phyloP scores from a whole-genome alignment of 352 stramenopile genomes.

The Phytophthora meadii region DNA sequence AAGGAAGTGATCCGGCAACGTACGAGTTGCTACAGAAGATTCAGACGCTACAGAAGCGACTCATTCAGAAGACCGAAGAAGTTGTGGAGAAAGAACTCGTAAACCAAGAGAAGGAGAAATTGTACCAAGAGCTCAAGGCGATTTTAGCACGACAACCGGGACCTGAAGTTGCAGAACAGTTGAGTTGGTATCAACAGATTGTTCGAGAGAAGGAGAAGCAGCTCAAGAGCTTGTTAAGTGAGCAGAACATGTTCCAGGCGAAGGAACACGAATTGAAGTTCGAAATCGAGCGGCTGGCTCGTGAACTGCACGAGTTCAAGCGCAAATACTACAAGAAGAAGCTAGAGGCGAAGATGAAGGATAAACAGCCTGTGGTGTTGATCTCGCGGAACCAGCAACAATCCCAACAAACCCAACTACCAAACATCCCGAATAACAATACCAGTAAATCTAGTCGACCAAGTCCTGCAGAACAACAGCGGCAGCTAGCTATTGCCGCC shows the following conservation, averaged over 20 bases:
- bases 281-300: constrained; percentile 92
- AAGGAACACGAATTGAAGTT: constrained; percentile 96
- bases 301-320: constrained; percentile 95
- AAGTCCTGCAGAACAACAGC: constrained; percentile 76
- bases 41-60: constrained; percentile 93
- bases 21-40: constrained; percentile 98
- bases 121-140: constrained; percentile 95
- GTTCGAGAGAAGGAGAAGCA: constrained; percentile 97
- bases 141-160: constrained; percentile 93
- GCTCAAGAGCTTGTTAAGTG: constrained; percentile 96
- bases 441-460: constrained; percentile 44
- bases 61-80: constrained; percentile 97
- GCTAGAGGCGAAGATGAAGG: constrained; percentile 85
- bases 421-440: constrained; percentile 45
- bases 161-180: constrained; percentile 95
- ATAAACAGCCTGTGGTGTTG: constrained; percentile 52
- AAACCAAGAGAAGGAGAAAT: constrained; percentile 96
- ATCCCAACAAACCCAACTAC: constrained; percentile 37
- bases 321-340: constrained; percentile 96
- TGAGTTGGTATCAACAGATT: constrained; percentile 95
- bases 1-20: constrained; percentile 94
- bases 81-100: constrained; percentile 95
- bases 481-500: constrained; percentile 83
- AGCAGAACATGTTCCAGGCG: constrained; percentile 97
- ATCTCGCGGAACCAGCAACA: constrained; percentile 39